These are phyloP conservation scores for Spinacia oleracea DNA, from an alignment of 179 eudicot species.

Conservation along the genomic window DNA sequence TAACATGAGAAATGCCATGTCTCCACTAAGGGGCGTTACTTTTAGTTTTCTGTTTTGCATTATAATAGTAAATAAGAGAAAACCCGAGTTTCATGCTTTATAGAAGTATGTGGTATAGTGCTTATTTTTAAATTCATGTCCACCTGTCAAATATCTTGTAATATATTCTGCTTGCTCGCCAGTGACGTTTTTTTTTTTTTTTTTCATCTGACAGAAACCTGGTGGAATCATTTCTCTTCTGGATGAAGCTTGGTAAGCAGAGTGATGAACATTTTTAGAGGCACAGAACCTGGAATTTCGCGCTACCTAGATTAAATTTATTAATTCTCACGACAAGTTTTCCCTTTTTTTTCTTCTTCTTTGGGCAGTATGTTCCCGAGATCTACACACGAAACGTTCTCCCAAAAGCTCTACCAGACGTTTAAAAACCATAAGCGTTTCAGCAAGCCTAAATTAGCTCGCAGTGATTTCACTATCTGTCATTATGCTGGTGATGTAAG, in stretches of 20 bases:
- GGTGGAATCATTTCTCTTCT: conserved; percentile 95
- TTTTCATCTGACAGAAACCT: conserved; percentile 66
- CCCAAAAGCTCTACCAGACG: conserved; percentile 91
- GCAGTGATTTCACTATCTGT: conserved; percentile 82
- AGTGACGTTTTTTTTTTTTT: not conserved
- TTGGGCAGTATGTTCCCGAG: conserved; percentile 93
- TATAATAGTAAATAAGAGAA: not conserved
- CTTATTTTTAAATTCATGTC: not conserved
- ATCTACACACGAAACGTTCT: conserved; percentile 95
- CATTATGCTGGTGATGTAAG: conserved; percentile 99
- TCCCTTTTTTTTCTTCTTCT: conserved; percentile 26
- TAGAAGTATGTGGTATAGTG: not conserved
- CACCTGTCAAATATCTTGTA: not conserved
- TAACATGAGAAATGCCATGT: not conserved
- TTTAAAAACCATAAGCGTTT: conserved; percentile 85
- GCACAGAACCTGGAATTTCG: conserved; percentile 4
- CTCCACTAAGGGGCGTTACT: not conserved
- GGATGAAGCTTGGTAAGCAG: conserved; percentile 96
- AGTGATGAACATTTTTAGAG: not conserved
- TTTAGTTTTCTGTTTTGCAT: not conserved
- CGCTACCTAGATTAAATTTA: not conserved
- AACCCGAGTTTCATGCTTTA: not conserved
- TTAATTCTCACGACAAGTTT: conserved; percentile 7
- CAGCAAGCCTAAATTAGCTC: conserved; percentile 90
- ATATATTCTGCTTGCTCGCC: not conserved